Conservation (phyloP, 2,329 filamentous ascomycete genomes). For the Trichoderma citrinoviride region DNA sequence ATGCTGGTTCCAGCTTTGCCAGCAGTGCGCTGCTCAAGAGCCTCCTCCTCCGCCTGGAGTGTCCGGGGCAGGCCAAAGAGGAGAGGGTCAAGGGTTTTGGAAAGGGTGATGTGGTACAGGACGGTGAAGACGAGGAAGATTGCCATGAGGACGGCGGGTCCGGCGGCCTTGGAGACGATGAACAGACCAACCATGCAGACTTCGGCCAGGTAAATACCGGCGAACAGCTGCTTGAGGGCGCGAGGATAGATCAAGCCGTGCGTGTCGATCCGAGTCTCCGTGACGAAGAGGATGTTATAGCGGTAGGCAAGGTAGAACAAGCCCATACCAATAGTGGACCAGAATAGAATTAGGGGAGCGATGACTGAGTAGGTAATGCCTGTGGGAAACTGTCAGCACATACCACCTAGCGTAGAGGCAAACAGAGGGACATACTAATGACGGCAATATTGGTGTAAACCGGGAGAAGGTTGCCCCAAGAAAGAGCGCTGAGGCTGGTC, state of each 20-base stretch:
- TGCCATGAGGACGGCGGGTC: slow-evolving; percentile 72
- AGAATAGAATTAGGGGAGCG: slow-evolving; percentile 76
- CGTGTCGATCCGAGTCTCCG: slow-evolving; percentile 76
- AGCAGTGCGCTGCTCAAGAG: slow-evolving; percentile 33
- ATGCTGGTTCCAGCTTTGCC: slow-evolving; percentile 31
- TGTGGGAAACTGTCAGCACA: slow-evolving; percentile 29
- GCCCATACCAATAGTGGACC: slow-evolving; percentile 71
- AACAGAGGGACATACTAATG: slow-evolving; percentile 48
- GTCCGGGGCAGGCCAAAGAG: slow-evolving; percentile 69
- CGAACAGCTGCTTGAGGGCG: slow-evolving; percentile 80
- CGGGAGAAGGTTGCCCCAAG: slow-evolving; percentile 76
- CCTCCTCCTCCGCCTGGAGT: slow-evolving; percentile 43
- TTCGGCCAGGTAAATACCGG: slow-evolving; percentile 77
- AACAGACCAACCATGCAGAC: slow-evolving; percentile 81
- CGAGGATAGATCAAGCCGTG: slow-evolving; percentile 85
- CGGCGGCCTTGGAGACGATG: slow-evolving; percentile 62
- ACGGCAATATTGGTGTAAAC: slow-evolving; percentile 72
- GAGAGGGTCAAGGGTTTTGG: slow-evolving; percentile 67
- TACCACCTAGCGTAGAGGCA: too few species aligned
- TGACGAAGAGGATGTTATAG: slow-evolving; percentile 83
- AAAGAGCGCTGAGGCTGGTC: slow-evolving; percentile 64
- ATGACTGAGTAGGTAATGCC: slow-evolving; percentile 79
- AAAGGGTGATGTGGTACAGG: slow-evolving; percentile 72
- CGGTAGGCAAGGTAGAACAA: slow-evolving; percentile 82
- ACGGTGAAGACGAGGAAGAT: slow-evolving; percentile 72